Conservation (phyloP, 257 asterid species). For the Buddleja alternifolia region DNA sequence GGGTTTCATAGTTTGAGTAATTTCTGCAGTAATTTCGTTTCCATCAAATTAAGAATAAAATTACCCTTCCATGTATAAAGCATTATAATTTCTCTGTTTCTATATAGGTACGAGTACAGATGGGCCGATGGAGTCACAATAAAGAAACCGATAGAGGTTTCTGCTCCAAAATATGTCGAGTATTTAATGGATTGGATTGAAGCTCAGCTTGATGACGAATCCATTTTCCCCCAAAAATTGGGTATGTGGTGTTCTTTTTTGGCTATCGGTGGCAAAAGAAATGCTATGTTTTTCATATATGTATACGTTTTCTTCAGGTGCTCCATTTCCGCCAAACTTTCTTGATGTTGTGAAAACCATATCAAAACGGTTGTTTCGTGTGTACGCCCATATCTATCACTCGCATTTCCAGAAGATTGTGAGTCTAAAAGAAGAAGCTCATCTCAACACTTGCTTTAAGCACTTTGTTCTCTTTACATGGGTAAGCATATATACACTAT, state of each 20-base stretch:
- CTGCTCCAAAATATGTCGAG: constrained; percentile 63
- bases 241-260: constrained; percentile 31
- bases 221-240: constrained; percentile 49
- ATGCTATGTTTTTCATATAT: background rate
- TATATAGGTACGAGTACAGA: constrained; percentile 54
- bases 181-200: constrained; percentile 56
- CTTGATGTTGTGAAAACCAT: constrained; percentile 45
- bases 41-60: background rate
- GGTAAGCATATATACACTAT: constrained; percentile 31
- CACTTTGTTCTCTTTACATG: constrained; percentile 52
- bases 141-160: constrained; percentile 55
- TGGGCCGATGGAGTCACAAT: constrained; percentile 64
- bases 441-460: constrained; percentile 61
- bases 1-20: background rate
- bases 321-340: constrained; percentile 50
- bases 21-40: background rate
- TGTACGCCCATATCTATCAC: constrained; percentile 58
- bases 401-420: constrained; percentile 51
- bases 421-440: constrained; percentile 53
- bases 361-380: constrained; percentile 51
- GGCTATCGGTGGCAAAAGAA: too few relatives aligned
- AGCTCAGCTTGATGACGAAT: constrained; percentile 45
- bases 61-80: background rate
- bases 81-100: background rate
- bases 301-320: constrained; percentile 32